Percentiles rank a stretch among this genome's conserved stretches.
Evolutionary conservation across 306 rosid species (phyloP).

Genomic region (Inga oerstediana): DNA sequence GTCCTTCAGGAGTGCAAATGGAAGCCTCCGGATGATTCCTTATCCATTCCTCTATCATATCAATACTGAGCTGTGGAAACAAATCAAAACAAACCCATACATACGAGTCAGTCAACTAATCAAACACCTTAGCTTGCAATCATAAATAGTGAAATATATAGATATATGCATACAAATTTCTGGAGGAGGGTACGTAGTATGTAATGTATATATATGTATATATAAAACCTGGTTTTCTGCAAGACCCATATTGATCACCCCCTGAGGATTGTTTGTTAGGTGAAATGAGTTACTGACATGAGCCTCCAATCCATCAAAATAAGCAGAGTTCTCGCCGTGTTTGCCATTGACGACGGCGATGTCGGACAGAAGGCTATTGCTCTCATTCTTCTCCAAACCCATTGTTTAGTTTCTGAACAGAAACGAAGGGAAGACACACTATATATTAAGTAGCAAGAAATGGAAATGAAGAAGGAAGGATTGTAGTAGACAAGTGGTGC

Average conservation of each 20-base stretch:
- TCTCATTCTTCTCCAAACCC: slow-evolving; percentile 1
- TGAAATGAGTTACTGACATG: slow-evolving; percentile 59
- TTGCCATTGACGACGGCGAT: slow-evolving; percentile 46
- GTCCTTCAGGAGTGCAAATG: too few relatives aligned
- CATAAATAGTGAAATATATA: too few relatives aligned
- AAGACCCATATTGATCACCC: slow-evolving; percentile 73
- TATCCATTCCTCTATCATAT: too few relatives aligned
- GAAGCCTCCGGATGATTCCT: too few relatives aligned
- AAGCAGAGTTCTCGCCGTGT: slow-evolving; percentile 54
- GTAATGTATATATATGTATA: background rate
- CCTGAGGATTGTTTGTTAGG: slow-evolving; percentile 39
- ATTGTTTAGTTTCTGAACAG: background rate
- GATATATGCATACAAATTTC: too few relatives aligned
- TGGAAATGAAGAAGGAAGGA: too few relatives aligned
- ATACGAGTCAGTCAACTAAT: background rate
- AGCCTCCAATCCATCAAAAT: slow-evolving; percentile 58
- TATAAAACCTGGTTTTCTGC: slow-evolving; percentile 60
- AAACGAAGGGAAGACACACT: background rate
- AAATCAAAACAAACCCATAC: background rate
- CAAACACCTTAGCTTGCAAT: background rate
- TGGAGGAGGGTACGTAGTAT: too few relatives aligned
- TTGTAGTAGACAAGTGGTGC: too few relatives aligned
- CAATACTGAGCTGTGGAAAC: background rate
- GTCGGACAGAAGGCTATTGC: slow-evolving; percentile 37
- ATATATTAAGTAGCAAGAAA: background rate